phyloP scores from a whole-genome alignment of 2,329 filamentous ascomycete species.

The Cercospora zeina region DNA sequence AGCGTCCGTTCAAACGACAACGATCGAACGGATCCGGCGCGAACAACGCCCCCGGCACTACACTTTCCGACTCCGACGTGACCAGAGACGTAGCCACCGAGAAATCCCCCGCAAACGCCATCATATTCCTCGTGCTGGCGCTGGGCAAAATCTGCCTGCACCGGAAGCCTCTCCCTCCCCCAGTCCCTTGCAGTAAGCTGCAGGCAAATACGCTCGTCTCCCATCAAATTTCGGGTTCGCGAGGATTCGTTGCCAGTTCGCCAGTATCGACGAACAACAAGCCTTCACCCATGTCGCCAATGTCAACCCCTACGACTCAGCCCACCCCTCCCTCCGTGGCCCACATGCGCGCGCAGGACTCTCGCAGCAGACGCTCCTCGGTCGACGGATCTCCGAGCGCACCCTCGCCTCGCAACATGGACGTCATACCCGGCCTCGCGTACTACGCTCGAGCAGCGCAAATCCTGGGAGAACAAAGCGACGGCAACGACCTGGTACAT shows the following conservation, averaged over 20 bases:
- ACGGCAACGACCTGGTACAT: constrained; percentile 75
- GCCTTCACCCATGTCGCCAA: constrained; percentile 45
- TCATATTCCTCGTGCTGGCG: constrained; percentile 80
- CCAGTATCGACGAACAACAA: constrained; percentile 38
- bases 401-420: constrained; percentile 52
- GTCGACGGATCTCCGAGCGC: constrained; percentile 33
- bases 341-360: constrained; percentile 24
- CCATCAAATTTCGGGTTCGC: constrained; percentile 31
- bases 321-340: constrained; percentile 38
- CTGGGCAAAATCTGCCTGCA: constrained; percentile 77
- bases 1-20: constrained; percentile 37
- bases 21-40: constrained; percentile 36
- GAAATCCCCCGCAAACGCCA: constrained; percentile 73
- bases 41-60: constrained; percentile 16
- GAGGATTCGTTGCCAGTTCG: constrained; percentile 32
- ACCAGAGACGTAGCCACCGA: constrained; percentile 43
- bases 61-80: constrained; percentile 18
- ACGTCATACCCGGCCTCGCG: constrained; percentile 82
- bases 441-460: constrained; percentile 86
- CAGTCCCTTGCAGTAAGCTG: constrained; percentile 55
- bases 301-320: constrained; percentile 39
- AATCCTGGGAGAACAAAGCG: constrained; percentile 79
- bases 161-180: constrained; percentile 53
- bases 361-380: constrained; percentile 38
- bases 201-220: constrained; percentile 43